phyloP scores from a whole-genome alignment of 306 rosid genomes.

The Trifolium subterraneum region DNA sequence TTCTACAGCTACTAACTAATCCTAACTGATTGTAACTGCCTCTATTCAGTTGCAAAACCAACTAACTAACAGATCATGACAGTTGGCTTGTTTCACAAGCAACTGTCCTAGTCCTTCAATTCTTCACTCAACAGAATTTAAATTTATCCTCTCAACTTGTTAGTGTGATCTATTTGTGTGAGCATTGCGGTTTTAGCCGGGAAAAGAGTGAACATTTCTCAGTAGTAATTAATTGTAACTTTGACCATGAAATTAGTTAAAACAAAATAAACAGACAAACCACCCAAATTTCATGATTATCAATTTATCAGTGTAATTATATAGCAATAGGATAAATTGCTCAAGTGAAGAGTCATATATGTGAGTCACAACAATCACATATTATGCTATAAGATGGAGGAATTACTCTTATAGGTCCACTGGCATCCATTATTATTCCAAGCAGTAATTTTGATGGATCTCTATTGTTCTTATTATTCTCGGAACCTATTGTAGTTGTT shows the following conservation, averaged over 20 bases:
- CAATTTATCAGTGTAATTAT: background rate
- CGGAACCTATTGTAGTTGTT: slow-evolving; percentile 2
- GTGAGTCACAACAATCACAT: slow-evolving; percentile 7
- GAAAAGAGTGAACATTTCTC: background rate
- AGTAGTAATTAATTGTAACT: slow-evolving; percentile 5
- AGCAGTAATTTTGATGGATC: slow-evolving; percentile 9
- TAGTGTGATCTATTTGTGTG: slow-evolving; percentile 9
- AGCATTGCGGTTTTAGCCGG: background rate
- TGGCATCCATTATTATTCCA: background rate
- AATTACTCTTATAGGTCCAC: slow-evolving; percentile 2
- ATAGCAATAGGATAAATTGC: background rate
- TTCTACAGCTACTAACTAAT: too few species aligned
- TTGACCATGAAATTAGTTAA: background rate
- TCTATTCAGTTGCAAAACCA: too few species aligned
- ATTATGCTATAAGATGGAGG: slow-evolving; percentile 4
- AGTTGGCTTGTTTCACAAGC: too few species aligned
- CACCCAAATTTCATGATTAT: background rate
- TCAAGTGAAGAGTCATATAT: background rate
- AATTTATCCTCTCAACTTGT: slow-evolving; percentile 13
- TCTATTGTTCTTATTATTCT: background rate
- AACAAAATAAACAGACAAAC: slow-evolving; percentile 26
- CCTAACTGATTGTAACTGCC: too few species aligned
- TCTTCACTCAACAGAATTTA: too few species aligned
- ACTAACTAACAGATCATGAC: too few species aligned
- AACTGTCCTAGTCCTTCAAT: too few species aligned